Evolutionary conservation across 192 early-diverging fungal species (phyloP), one percentile per base, ranked within the genome.

Genomic region (Mycoemilia scoparia): DNA sequence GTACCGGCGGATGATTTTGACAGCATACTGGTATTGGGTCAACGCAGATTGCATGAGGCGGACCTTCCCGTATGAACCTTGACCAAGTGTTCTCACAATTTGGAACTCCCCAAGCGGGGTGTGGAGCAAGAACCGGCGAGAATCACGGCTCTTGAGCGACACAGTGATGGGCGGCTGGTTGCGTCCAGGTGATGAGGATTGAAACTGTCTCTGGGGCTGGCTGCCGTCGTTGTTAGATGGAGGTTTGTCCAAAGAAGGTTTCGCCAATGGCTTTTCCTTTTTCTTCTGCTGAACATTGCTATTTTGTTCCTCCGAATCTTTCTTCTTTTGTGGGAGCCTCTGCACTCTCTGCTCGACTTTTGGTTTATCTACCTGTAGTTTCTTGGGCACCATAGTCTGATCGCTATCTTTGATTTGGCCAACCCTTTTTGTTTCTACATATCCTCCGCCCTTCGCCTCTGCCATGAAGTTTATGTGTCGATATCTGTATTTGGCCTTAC

Each of bases 21-120:
- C 64, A 0, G 64, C 64, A 16, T 57, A 49, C n/a, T 52, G 53
- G 47, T 56, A 49, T 24, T 43, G 13, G 8, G 49, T 60, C 28
- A 66, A 46, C n/a, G 57, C 48, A 7, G 50, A 54, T 14, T 54
- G 49, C 45, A 60, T 57, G 18, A 66, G 54, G 37, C 60, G 60
- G 35, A 66, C 64, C 30, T 66, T 66, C 37, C 64, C 64, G 47
- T 66, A 66, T 50, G 57, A 60, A 27, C 64, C 64, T 32, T 60
- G 57, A 2, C 64, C 64, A 12, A 66, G 38, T 2, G 54, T 57
- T 0, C 48, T 32, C 16, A 42, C 31, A 0, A 66, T 36, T 22
- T 60, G 50, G 28, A 57, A 66, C 22, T 66, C 64, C 13, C 64
- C 64, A 31, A 66, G 38, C 8, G 64, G 64, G 20, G 64, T 66